Evolutionary conservation across 2,329 filamentous ascomycete genomes (phyloP), one percentile per base, ranked within the genome.

Genomic region (Colletotrichum sansevieriae): DNA sequence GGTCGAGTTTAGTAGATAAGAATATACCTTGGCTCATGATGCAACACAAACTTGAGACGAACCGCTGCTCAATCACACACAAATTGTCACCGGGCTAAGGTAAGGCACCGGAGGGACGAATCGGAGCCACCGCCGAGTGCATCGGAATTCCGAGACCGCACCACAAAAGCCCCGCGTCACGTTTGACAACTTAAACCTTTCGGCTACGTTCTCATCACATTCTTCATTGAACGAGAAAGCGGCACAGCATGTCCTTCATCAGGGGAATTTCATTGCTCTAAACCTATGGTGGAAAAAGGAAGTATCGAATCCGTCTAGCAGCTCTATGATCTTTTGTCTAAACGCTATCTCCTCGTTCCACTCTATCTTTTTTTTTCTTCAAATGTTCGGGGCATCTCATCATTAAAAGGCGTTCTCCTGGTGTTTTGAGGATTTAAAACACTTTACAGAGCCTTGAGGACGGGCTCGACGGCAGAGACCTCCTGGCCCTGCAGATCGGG

Each of bases 401-500:
- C 59, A 35, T 62, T 29, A 62, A 46, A 46, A 13, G 37, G 37
- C 37, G 11, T 39, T 33, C 25, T 25, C 25, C 4, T 25, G 25
- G 25, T 25, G 25, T 25, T 52, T 52, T 33, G 22, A 25, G 25
- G 25, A 5, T 25, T 51, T 11, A 52, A 55, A 18, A 37, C 51
- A 63, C 59, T 39, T 60, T 67, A 80, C 81, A 89, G 72, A 88
- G 79, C 78, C 86, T 85, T 63, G 84, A 89, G 76, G 57, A 88
- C 83, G 66, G 81, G 84, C 70, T 88, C 84, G 63, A 85, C 87
- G 59, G 86, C 83, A 22, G 86, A 86, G 70, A 81, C 79, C 67
- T 81, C 81, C 63, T 84, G 83, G 74, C 78, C 80, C 58, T 80
- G 81, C 60, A 77, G 77, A 64, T 82, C 86, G 29, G 81, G 79